phyloP scores from a whole-genome alignment of 805 yeast species.

The Kazachstania taianensis region DNA sequence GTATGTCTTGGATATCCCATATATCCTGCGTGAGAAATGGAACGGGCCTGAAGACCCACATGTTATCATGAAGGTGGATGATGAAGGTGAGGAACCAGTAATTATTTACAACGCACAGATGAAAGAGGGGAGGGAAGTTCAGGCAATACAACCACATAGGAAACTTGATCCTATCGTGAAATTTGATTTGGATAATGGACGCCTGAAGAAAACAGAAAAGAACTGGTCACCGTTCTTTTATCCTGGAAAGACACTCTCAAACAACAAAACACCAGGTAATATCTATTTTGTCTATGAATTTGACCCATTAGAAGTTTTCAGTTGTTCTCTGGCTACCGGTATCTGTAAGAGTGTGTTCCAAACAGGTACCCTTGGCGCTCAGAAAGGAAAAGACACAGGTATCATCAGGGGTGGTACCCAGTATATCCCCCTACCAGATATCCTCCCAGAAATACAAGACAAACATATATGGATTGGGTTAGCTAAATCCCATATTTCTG shows the following conservation, averaged over 20 bases:
- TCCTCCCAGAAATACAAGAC: slow-evolving; percentile 10
- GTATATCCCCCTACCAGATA: slow-evolving; percentile 11
- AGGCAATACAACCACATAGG: slow-evolving; percentile 8
- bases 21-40: background rate
- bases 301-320: slow-evolving; percentile 8
- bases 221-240: slow-evolving; percentile 14
- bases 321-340: slow-evolving; percentile 17
- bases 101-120: slow-evolving; percentile 7
- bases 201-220: slow-evolving; percentile 3
- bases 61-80: slow-evolving; percentile 4
- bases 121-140: slow-evolving; percentile 1
- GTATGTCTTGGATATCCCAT: slow-evolving; percentile 3
- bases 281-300: slow-evolving; percentile 6
- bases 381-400: slow-evolving; percentile 5
- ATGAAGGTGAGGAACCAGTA: slow-evolving; percentile 7
- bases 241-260: background rate
- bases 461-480: slow-evolving; percentile 18
- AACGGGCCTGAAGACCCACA: slow-evolving; percentile 10
- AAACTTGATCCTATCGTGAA: slow-evolving; percentile 1
- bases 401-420: slow-evolving; percentile 15
- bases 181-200: background rate
- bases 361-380: too few relatives aligned
- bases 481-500: slow-evolving; percentile 11
- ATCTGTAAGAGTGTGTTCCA: slow-evolving; percentile 11
- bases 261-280: slow-evolving; percentile 14